Conservation (phyloP, 169 alveolate species). For the Amoebophrya sp. region DNA sequence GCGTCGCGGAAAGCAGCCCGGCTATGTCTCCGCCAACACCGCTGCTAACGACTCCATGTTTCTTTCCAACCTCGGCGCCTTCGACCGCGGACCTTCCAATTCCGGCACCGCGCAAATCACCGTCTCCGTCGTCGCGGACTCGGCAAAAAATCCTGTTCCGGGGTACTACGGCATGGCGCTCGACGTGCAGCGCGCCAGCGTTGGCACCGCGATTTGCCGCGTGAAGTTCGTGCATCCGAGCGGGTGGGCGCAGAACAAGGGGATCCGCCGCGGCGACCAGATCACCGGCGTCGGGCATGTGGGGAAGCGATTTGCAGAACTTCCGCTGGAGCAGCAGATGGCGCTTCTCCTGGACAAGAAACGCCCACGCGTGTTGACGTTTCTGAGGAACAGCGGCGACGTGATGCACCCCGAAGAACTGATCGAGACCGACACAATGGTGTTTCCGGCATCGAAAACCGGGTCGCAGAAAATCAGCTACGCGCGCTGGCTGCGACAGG, state of each 20-base stretch:
- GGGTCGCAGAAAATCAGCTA: no score
- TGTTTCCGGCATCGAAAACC: no score
- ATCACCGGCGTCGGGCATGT: neutral
- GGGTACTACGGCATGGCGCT: neutral
- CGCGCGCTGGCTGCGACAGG: neutral
- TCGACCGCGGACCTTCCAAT: no score
- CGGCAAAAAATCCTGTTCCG: neutral
- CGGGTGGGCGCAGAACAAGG: neutral
- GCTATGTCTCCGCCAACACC: no score
- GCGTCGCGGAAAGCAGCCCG: no score
- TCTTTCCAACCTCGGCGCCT: no score
- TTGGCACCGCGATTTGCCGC: neutral
- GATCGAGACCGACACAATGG: no score
- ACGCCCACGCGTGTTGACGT: neutral
- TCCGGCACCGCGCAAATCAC: no score
- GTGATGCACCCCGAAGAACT: no score
- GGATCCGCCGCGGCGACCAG: neutral
- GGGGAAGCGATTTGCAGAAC: neutral
- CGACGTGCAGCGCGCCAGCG: neutral
- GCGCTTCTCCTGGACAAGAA: neutral
- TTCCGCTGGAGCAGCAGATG: neutral
- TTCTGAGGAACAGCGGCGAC: no score
- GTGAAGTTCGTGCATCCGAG: neutral
- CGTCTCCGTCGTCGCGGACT: neutral
- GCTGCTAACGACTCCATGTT: no score